phyloP scores from a whole-genome alignment of 2,329 filamentous ascomycete species.

The Cordyceps fumosorosea region DNA sequence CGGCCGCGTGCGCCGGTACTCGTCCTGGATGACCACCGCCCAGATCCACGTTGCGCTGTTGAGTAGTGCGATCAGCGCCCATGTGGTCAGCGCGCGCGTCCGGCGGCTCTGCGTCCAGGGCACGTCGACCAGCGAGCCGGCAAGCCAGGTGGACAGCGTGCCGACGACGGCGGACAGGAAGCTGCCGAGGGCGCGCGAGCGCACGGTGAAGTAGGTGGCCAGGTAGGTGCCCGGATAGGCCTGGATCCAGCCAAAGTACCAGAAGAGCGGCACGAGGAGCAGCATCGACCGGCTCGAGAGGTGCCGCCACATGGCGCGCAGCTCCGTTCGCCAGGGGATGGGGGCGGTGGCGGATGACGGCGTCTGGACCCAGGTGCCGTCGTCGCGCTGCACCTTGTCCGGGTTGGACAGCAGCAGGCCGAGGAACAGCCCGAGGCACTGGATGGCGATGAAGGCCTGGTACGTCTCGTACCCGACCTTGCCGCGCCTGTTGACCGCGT shows the following conservation, averaged over 20 bases:
- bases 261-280: conserved; percentile 24
- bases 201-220: conserved; percentile 35
- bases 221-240: conserved; percentile 36
- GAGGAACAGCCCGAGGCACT: conserved; percentile 37
- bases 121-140: conserved; percentile 29
- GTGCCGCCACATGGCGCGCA: conserved; percentile 23
- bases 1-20: too few species aligned
- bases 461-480: background rate
- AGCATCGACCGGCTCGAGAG: conserved; percentile 26
- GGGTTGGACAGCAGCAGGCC: conserved; percentile 38
- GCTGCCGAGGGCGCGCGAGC: conserved; percentile 30
- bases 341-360: too few species aligned
- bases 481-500: background rate
- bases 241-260: conserved; percentile 28
- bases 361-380: conserved; percentile 29
- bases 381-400: conserved; percentile 35
- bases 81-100: too few species aligned
- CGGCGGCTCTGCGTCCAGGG: conserved; percentile 23
- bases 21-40: too few species aligned
- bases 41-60: too few species aligned
- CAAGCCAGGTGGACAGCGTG: conserved; percentile 31
- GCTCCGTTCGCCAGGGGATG: conserved; percentile 20
- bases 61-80: too few species aligned
- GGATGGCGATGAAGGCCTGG: conserved; percentile 40
- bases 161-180: conserved; percentile 22